A percentile compares a stretch with the other conserved stretches of the same genome.
Evolutionary conservation across 768 basidiomycete genomes (phyloP).

Genomic region (Leccinum variicolor): DNA sequence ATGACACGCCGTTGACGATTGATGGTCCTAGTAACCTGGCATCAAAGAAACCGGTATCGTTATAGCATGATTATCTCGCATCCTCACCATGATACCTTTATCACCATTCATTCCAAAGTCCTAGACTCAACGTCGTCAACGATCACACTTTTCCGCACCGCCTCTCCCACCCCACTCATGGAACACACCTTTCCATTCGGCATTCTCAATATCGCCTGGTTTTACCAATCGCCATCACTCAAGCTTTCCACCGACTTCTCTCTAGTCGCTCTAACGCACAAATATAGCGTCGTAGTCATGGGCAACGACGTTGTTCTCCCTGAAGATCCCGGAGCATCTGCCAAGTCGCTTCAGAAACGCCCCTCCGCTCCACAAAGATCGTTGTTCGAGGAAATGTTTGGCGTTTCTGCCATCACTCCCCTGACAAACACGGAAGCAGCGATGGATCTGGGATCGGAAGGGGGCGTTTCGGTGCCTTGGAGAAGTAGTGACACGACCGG

Average conservation of each 20-base stretch:
- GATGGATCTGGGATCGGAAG: conserved; percentile 10
- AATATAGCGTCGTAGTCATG: conserved; percentile 63
- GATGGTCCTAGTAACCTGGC: conserved; percentile 56
- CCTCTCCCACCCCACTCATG: conserved; percentile 43
- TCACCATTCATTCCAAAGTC: conserved; percentile 44
- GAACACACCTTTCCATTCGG: conserved; percentile 55
- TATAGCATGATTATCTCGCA: conserved; percentile 54
- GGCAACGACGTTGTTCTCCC: conserved; percentile 52
- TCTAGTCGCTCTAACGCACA: conserved; percentile 66
- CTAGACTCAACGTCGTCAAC: conserved; percentile 34
- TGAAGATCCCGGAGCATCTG: conserved; percentile 41
- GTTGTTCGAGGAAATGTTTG: conserved; percentile 90
- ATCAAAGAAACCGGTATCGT: conserved; percentile 34
- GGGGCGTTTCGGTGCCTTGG: conserved; percentile 28
- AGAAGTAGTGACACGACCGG: conserved; percentile 41
- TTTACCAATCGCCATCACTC: conserved; percentile 32
- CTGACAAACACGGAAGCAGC: conserved; percentile 18
- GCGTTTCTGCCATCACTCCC: conserved; percentile 61
- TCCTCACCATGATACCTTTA: conserved; percentile 54
- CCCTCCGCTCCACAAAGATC: conserved; percentile 44
- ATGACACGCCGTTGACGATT: not conserved
- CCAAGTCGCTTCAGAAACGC: conserved; percentile 35
- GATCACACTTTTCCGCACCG: conserved; percentile 47
- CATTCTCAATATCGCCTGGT: conserved; percentile 49
- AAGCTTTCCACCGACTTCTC: conserved; percentile 40